Percentiles rank a stretch among this genome's conserved stretches.
phyloP scores from a whole-genome alignment of 139 green algal species.

The Coccomyxa sp. region DNA sequence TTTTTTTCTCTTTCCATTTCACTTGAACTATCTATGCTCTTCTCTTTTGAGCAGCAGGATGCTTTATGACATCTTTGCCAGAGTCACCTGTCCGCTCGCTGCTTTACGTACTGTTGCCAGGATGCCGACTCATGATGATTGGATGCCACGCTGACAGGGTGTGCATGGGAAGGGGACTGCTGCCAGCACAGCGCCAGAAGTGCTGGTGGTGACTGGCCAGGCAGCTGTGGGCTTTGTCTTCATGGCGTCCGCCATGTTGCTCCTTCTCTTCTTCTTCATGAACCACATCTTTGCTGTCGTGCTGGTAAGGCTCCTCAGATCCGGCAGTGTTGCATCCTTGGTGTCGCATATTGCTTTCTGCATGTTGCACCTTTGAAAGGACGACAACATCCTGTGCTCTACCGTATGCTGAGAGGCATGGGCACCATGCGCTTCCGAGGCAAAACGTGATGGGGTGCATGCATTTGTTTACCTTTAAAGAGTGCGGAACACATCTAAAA shows the following conservation, averaged over 20 bases:
- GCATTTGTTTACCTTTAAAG: no score
- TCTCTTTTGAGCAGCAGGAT: neutral
- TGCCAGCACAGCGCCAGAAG: constrained; percentile 5
- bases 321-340: no score
- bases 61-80: neutral
- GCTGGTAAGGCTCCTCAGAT: constrained; percentile 26
- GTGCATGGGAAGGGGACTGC: neutral
- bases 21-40: neutral
- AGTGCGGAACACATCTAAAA: no score
- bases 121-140: neutral
- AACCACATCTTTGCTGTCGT: constrained; percentile 56
- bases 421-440: no score
- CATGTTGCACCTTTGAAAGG: neutral
- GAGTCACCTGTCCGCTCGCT: no score
- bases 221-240: constrained; percentile 62
- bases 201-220: constrained; percentile 38
- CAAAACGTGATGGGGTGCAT: no score
- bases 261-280: constrained; percentile 76
- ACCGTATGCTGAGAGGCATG: neutral
- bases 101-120: neutral
- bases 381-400: no score
- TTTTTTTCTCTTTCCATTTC: no score
- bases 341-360: neutral
- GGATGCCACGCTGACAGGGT: neutral
- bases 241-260: constrained; percentile 52